A percentile compares a stretch with the other conserved stretches of the same genome.
These are phyloP conservation scores for Termitomyces sp. DNA, from an alignment of 768 basidiomycete genomes.

Conservation along the genomic window DNA sequence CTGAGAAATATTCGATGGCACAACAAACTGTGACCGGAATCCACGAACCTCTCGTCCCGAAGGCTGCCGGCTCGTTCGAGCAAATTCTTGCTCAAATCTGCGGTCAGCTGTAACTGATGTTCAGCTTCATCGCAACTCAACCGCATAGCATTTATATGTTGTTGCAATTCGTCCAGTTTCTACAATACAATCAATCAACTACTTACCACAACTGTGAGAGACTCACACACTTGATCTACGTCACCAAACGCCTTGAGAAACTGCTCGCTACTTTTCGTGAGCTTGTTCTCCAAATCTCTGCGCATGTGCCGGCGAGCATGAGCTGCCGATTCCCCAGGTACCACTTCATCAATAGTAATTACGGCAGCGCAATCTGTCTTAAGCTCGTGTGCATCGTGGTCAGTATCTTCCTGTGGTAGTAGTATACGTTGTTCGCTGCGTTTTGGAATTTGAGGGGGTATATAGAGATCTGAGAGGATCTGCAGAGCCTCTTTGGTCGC, in stretches of 20 bases:
- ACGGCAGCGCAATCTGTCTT: slow-evolving; percentile 8
- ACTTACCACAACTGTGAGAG: background rate
- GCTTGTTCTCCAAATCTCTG: slow-evolving; percentile 77
- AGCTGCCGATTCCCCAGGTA: slow-evolving; percentile 61
- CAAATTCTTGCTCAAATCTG: slow-evolving; percentile 69
- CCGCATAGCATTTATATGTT: slow-evolving; percentile 77
- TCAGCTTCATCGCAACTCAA: slow-evolving; percentile 80
- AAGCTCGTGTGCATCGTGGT: slow-evolving; percentile 30
- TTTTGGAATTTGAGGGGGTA: slow-evolving; percentile 21
- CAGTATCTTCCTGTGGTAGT: slow-evolving; percentile 18
- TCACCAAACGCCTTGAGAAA: slow-evolving; percentile 84
- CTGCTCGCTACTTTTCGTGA: slow-evolving; percentile 75
- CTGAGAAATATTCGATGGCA: slow-evolving; percentile 18
- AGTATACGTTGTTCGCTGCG: slow-evolving; percentile 25
- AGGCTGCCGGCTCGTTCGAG: slow-evolving; percentile 81
- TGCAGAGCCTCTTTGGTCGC: slow-evolving; percentile 75
- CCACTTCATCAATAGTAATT: slow-evolving; percentile 23
- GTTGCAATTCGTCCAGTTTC: slow-evolving; percentile 82
- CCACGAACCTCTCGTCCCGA: slow-evolving; percentile 60
- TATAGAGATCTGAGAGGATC: slow-evolving; percentile 81
- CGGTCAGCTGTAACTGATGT: slow-evolving; percentile 65
- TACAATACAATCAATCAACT: slow-evolving; percentile 24
- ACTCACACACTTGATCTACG: slow-evolving; percentile 77
- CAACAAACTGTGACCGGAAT: background rate
- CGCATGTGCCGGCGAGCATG: slow-evolving; percentile 75